Conservation (phyloP, 148 eudicot genomes). For the Rheum nobile region DNA sequence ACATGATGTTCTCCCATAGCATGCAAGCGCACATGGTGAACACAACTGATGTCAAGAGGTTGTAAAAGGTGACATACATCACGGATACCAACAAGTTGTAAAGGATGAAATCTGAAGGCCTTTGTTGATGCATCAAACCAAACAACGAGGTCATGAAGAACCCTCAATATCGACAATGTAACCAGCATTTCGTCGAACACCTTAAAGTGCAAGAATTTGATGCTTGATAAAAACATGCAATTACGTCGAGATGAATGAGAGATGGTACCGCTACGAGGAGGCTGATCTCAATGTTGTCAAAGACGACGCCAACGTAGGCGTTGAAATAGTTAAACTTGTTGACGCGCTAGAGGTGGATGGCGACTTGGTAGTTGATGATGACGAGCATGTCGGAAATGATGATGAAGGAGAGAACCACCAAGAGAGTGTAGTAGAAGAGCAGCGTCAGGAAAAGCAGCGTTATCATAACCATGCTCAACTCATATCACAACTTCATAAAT, state of each 20-base stretch:
- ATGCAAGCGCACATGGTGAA: no score
- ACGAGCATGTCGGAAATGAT: constrained; percentile 89
- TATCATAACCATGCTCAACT: constrained; percentile 81
- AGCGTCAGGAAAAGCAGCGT: constrained; percentile 66
- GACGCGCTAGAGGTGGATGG: constrained; percentile 60
- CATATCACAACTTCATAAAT: no score
- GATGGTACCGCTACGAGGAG: constrained; percentile 71
- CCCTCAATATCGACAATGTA: constrained; percentile 56
- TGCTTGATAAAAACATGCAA: neutral
- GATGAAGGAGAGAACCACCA: constrained; percentile 70
- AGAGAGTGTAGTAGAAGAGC: constrained; percentile 71
- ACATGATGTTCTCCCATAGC: no score
- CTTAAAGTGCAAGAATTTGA: neutral
- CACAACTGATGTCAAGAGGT: no score
- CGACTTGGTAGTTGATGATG: constrained; percentile 71
- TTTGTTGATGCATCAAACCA: no score
- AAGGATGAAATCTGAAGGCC: no score
- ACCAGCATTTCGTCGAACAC: constrained; percentile 29
- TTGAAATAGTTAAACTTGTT: constrained; percentile 75
- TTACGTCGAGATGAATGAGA: neutral
- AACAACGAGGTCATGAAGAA: no score
- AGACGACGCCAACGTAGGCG: constrained; percentile 78
- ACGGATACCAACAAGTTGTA: no score
- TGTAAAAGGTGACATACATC: no score
- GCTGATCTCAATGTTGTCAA: constrained; percentile 72